Evolutionary conservation across 2,329 filamentous ascomycete genomes (phyloP), one percentile per base, ranked within the genome.

Genomic region (Stachybotrys chlorohalonatus): DNA sequence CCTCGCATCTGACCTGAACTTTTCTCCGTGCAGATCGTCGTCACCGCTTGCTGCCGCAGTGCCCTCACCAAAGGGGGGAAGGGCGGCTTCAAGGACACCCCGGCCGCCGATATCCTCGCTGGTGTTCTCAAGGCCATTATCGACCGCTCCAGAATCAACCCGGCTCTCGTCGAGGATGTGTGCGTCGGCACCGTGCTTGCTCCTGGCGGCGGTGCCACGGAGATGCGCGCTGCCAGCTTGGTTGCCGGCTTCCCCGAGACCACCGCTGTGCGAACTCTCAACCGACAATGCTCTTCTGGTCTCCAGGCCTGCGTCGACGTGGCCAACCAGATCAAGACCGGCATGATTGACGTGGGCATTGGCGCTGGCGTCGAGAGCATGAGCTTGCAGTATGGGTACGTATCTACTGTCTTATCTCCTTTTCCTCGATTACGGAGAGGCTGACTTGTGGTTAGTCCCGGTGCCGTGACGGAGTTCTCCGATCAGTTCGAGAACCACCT

Each of bases 311-410:
- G 90, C 67, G 87, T 94, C 57, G 93, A 97, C 70, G 87, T 97
- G 66, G 93, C 93, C 62, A 95, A 97, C 77, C 89, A 90, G 63
- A 95, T 99, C 75, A 84, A 83, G 67, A 70, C 84, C 6, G 94
- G 92, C 65, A 95, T 96, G 88, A 97, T 97, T 67, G 93, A 97
- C 62, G 75, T 97, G 59, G 94, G 94, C 63, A 84, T 97, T 63
- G 94, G 93, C 62, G 92, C 92, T 17, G 94, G 94, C 66, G 91
- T 96, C 30, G 94, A 99, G 83, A 94, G 89, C 78, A 99, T 99
- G 94, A 89, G 84, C 66, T 80, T 80, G 55, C 89, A 96, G 68
- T 97, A 97, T 70, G 94, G 93, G 84, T 88, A 76, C 63, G 82
- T 72, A 8, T 13, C 8, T 8, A 24, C n/a, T 8, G n/a, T 47